Conservation (phyloP, 371 early-diverging fungal species). For the Fennellomyces sp. region DNA sequence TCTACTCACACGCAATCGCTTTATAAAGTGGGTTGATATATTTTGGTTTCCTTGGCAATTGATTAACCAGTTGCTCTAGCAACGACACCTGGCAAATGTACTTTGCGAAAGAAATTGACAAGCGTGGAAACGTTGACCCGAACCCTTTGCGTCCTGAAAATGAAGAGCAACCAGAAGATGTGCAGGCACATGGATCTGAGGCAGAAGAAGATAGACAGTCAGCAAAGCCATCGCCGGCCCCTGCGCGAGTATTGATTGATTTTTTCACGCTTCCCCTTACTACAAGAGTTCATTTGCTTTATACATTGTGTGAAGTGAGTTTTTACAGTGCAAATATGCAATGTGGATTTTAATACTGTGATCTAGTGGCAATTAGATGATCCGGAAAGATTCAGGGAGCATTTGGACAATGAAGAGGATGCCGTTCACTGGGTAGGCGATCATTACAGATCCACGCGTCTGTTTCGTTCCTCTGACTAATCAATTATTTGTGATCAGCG, state of each 20-base stretch:
- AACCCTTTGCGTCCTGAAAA: constrained; percentile 30
- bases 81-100: constrained; percentile 62
- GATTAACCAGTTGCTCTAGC: too few species aligned
- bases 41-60: neutral
- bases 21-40: constrained; percentile 36
- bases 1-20: constrained; percentile 37
- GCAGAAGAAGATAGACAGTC: constrained; percentile 1
- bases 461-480: neutral
- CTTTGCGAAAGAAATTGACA: constrained; percentile 56
- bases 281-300: constrained; percentile 46
- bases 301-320: constrained; percentile 50
- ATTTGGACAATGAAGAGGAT: constrained; percentile 60
- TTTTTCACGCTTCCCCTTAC: constrained; percentile 47
- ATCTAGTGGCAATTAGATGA: constrained; percentile 71
- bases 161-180: constrained; percentile 8
- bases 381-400: constrained; percentile 63
- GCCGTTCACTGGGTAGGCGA: constrained; percentile 64
- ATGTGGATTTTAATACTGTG: too few species aligned
- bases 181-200: neutral
- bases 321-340: too few species aligned
- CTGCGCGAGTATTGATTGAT: constrained; percentile 14
- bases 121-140: constrained; percentile 29
- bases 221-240: constrained; percentile 5
- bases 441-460: neutral
- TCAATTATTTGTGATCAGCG: constrained; percentile 42